phyloP scores from a whole-genome alignment of 1,139 yeast species.

The Debaryomyces sp. region DNA sequence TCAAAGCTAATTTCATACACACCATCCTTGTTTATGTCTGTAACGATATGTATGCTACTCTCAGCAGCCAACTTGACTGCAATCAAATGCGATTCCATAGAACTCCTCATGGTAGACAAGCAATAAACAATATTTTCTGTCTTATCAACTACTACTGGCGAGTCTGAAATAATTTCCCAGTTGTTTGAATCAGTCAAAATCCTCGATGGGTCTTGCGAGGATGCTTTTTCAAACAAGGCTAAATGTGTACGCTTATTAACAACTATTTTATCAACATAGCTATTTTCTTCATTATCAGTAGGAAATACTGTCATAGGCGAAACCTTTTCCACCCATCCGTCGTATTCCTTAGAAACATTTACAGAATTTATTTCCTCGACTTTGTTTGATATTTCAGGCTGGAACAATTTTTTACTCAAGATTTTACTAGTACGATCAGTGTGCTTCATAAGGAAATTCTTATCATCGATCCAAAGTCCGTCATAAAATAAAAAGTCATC shows the following conservation, averaged over 20 bases:
- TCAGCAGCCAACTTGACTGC: conserved; percentile 24
- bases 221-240: conserved; percentile 60
- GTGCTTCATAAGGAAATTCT: conserved; percentile 60
- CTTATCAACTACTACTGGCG: conserved; percentile 56
- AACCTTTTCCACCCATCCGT: conserved; percentile 59
- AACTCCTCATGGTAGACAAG: conserved; percentile 52
- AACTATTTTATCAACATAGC: conserved; percentile 78
- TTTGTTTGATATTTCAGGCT: conserved; percentile 22
- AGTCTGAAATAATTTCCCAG: conserved; percentile 70
- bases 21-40: conserved; percentile 30
- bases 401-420: conserved; percentile 57
- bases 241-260: conserved; percentile 65
- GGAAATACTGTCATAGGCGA: conserved; percentile 35
- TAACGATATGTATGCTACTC: conserved; percentile 18
- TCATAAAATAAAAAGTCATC: conserved; percentile 67
- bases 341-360: conserved; percentile 46
- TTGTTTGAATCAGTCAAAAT: conserved; percentile 56
- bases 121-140: conserved; percentile 61
- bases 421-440: conserved; percentile 72
- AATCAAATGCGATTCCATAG: conserved; percentile 34
- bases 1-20: conserved; percentile 48
- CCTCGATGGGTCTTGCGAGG: conserved; percentile 43
- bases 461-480: conserved; percentile 65
- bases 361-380: conserved; percentile 21
- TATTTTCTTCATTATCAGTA: conserved; percentile 40